Evolutionary conservation across 1,139 yeast genomes (phyloP), one percentile per base, ranked within the genome.

Genomic region (Geotrichum cucujoidarum): DNA sequence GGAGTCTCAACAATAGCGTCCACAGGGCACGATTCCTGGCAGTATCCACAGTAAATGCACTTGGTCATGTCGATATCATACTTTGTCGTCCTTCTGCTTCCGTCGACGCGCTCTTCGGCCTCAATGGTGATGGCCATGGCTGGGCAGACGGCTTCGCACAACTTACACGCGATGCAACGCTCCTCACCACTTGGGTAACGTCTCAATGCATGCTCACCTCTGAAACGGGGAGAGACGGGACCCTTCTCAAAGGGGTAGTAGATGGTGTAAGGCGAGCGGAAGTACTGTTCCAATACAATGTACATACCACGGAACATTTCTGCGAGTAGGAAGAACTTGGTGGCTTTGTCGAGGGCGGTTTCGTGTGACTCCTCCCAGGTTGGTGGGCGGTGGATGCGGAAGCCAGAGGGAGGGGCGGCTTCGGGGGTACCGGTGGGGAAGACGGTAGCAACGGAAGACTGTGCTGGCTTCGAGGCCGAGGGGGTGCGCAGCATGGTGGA

Each of bases 161-260:
- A 77, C 69, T 87, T 87, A 72, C 95, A 87, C n/a, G 95, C 95
- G 64, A 79, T 79, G 71, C 95, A 87, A 61, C 95, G 80, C 69
- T 87, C 95, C 71, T 87, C 95, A 50, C 95, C 95, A 47, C 88
- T 78, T 36, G 95, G 95, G 66, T 87, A 87, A 62, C 95, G 75
- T 72, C 95, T 80, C 60, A 87, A 74, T n/a, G 95, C 95, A 66
- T 87, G 95, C 68, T 87, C 95, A 47, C 95, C 95, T 72, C 95
- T 81, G 73, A 87, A 87, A 63, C 95, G 74, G 47, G 95, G 95
- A 24, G 94, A 83, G 51, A 86, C 73, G 36, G 95, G 95, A 36
- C 95, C 95, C 70, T 87, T 86, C 69, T 87, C 95, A 64, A 80
- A 87, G 17, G 95, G 95, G 64, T 85, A 87, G 69, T 84, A 84